These are phyloP conservation scores for Pseudoscleropodium purum DNA, from an alignment of 225 moss, liverwort and hornwort species.

Conservation along the genomic window DNA sequence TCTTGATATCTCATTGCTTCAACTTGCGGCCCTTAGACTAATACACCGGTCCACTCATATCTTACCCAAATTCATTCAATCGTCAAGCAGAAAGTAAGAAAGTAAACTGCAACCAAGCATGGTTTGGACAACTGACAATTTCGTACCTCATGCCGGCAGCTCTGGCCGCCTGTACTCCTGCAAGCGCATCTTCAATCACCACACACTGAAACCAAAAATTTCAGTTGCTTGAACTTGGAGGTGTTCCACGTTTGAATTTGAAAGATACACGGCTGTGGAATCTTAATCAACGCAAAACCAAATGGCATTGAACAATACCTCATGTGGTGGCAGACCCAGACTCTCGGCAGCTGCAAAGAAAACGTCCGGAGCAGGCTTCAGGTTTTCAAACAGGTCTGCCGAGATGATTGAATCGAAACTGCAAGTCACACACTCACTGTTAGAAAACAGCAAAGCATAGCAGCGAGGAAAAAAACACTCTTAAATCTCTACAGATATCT, in stretches of 20 bases:
- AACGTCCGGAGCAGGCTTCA: conserved; percentile 94
- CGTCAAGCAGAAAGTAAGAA: not conserved
- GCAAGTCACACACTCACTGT: not conserved
- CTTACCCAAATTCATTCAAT: not conserved
- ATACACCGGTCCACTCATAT: not conserved
- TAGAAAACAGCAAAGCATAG: not conserved
- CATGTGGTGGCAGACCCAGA: conserved; percentile 53
- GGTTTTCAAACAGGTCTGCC: conserved; percentile 81
- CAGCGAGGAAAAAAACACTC: not conserved
- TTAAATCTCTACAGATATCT: not conserved
- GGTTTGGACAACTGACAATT: not conserved
- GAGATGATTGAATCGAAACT: conserved; percentile 92
- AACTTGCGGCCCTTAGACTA: not conserved
- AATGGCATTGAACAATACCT: conserved; percentile 33
- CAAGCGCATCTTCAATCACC: conserved; percentile 88
- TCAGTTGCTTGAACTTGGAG: not conserved
- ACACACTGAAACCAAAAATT: conserved; percentile 55
- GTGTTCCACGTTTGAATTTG: not conserved
- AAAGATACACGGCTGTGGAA: not conserved
- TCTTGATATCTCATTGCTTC: not conserved
- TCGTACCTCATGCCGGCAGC: conserved; percentile 96
- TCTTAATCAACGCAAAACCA: not conserved
- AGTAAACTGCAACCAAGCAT: not conserved
- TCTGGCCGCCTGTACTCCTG: conserved; percentile 82
- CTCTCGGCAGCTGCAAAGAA: conserved; percentile 79